These are phyloP conservation scores for Aphanomyces astaci DNA, from an alignment of 352 stramenopile species.

Conservation along the genomic window DNA sequence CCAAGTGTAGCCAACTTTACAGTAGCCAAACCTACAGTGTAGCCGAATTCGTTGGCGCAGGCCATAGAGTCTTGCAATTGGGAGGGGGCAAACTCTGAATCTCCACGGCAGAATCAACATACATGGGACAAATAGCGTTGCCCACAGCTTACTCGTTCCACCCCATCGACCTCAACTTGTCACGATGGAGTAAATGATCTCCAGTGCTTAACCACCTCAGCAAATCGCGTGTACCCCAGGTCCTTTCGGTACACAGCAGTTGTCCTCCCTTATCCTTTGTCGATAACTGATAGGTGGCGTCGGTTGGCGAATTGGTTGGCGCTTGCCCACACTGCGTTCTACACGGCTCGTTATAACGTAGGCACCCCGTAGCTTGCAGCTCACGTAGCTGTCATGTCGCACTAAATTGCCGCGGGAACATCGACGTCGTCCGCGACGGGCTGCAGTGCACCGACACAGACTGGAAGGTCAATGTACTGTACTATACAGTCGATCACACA, in stretches of 20 bases:
- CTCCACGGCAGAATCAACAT: too few species aligned
- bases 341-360: slow-evolving; percentile 66
- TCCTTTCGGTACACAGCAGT: slow-evolving; percentile 48
- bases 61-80: too few species aligned
- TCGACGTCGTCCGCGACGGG: slow-evolving; percentile 39
- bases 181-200: slow-evolving; percentile 29
- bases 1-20: too few species aligned
- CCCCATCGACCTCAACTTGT: too few species aligned
- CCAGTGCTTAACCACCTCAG: slow-evolving; percentile 47
- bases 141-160: too few species aligned
- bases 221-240: slow-evolving; percentile 44
- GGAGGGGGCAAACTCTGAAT: too few species aligned
- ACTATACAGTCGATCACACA: slow-evolving; percentile 30
- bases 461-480: too few species aligned
- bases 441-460: slow-evolving; percentile 57
- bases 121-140: too few species aligned
- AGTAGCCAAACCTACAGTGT: too few species aligned
- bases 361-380: neutral
- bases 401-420: slow-evolving; percentile 42
- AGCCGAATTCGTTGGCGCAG: too few species aligned
- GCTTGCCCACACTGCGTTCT: slow-evolving; percentile 67
- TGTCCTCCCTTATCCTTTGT: neutral
- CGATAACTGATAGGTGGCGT: slow-evolving; percentile 35
- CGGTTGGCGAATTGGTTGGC: slow-evolving; percentile 69
- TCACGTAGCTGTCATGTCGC: neutral